These are phyloP conservation scores for Solanum hybrid DNA, from an alignment of 305 asterid species.

Conservation along the genomic window DNA sequence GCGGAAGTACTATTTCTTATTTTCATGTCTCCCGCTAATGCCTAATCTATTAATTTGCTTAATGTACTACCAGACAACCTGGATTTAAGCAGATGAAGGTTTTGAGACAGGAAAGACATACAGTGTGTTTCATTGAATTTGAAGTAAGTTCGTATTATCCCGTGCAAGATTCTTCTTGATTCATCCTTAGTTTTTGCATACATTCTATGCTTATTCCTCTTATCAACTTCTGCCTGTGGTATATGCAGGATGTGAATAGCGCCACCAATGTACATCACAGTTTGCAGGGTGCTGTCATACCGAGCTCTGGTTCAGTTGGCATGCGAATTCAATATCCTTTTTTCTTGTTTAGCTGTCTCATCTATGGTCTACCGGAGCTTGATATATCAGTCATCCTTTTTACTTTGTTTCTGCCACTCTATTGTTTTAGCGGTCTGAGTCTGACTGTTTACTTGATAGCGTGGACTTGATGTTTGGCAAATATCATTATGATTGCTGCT, in stretches of 20 bases:
- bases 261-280: constrained; percentile 89
- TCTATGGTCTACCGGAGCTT: not conserved
- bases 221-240: not conserved
- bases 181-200: not conserved
- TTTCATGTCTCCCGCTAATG: not conserved
- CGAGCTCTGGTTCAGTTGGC: constrained; percentile 97
- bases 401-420: not conserved
- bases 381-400: not conserved
- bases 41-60: not conserved
- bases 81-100: constrained; percentile 99
- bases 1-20: not conserved
- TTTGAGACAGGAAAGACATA: constrained; percentile 91
- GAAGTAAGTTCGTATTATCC: constrained; percentile 46
- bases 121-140: constrained; percentile 98
- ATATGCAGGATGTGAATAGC: constrained; percentile 76
- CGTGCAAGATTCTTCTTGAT: constrained; percentile 1
- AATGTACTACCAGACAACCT: constrained; percentile 58
- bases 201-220: not conserved
- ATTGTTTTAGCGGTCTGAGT: not conserved
- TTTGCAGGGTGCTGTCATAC: constrained; percentile 97
- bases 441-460: not conserved
- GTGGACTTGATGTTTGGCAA: not conserved
- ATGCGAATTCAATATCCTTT: constrained; percentile 99
- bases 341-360: constrained; percentile 1
- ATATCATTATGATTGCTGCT: not conserved